Conservation (phyloP, 1,139 yeast genomes). For the Yamadazyma diospyri region DNA sequence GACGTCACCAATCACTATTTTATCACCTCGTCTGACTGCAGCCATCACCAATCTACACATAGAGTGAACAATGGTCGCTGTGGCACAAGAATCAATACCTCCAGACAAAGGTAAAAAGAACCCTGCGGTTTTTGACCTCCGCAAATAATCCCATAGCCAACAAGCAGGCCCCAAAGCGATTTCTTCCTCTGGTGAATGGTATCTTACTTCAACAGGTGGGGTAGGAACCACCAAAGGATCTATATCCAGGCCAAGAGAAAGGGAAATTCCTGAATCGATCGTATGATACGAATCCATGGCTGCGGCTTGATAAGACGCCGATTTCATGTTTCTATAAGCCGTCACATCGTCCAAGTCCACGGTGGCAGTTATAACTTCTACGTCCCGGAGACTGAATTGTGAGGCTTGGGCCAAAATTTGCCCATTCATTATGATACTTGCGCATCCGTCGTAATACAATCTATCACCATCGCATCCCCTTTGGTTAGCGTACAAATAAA, state of each 20-base stretch:
- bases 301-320: conserved; percentile 77
- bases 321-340: conserved; percentile 69
- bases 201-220: conserved; percentile 43
- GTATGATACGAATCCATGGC: conserved; percentile 56
- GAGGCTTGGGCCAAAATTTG: conserved; percentile 87
- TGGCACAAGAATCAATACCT: conserved; percentile 97
- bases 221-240: conserved; percentile 69
- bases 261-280: conserved; percentile 56
- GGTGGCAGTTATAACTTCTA: conserved; percentile 91
- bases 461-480: conserved; percentile 99
- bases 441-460: conserved; percentile 94
- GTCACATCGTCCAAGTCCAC: conserved; percentile 91
- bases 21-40: conserved; percentile 62
- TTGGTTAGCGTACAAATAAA: conserved; percentile 89
- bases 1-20: conserved; percentile 74
- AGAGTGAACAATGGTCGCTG: conserved; percentile 88
- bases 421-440: conserved; percentile 90
- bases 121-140: conserved; percentile 88
- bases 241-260: conserved; percentile 53
- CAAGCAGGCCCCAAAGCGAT: conserved; percentile 98
- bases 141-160: conserved; percentile 97
- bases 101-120: conserved; percentile 92
- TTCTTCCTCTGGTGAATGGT: conserved; percentile 89
- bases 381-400: conserved; percentile 85
- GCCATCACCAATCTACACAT: conserved; percentile 84